Base-by-base conservation (phyloP, 2,329 filamentous ascomycete species). In the Didymella keratinophila region DNA sequence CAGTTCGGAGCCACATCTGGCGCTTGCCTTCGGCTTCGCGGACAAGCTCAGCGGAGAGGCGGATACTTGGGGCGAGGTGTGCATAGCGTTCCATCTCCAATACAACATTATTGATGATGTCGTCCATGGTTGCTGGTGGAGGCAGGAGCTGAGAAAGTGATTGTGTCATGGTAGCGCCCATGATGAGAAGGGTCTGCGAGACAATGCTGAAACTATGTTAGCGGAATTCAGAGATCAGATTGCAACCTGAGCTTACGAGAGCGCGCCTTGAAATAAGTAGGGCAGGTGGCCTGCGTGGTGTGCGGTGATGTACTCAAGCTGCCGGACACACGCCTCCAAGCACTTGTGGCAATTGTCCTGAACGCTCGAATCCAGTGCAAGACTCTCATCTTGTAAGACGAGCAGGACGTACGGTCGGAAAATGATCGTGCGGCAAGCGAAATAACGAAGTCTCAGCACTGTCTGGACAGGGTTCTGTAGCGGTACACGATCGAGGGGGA, bases 231-330 rank as follows among this genome's bases (percentile, higher is more conserved):
- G 34, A 28, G 8, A n/a, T 3, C 32, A 2, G 20, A 50, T 9
- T 27, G 16, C 16, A 18, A 1, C 8, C 8, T 34, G 16, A 36
- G 73, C 76, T 68, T 74, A 78, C 76, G 76, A 78, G 20, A 95
- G 82, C 9, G 91, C 90, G 18, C 91, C 91, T 79, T 94, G 91
- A 88, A 90, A 95, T 20, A 94, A 84, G 76, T 94, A 95, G 12
- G 91, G 91, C 80, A 95, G 88, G 73, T 94, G 91, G 49, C 91
- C 91, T 60, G 89, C 89, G 71, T 93, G 91, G 78, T 94, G 90
- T 66, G 89, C 89, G 53, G 85, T 83, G 63, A 94, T 89, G 73
- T 93, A 87, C 77, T 94, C 90, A 54, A 94, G 80, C 77, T 95
- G 91, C 65, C 89, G 85, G 63, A 94, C 84, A 54, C 89, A 91